Evolutionary conservation across 176 grass and related monocot species (phyloP), one percentile per base, ranked within the genome.

Genomic region (Musa schizocarpa): DNA sequence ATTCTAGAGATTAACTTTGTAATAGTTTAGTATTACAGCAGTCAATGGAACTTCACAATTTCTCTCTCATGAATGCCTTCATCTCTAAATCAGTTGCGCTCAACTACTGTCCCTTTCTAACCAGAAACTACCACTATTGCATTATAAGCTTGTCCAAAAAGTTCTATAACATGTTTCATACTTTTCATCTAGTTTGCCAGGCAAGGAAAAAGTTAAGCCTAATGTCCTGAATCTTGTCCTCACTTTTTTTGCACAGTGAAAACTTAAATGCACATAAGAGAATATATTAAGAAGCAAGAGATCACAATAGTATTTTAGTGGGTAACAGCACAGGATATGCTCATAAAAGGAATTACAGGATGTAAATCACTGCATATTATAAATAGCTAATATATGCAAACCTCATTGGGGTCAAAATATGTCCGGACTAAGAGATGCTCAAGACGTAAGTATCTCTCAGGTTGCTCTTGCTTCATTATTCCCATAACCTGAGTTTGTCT

Each of bases 391-490:
- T 8, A 8, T 13, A 56, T 56, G 12, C 52, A 69, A 65, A 99
- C 95, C 90, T 99, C 95, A 75, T 89, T 93, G 9, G 88, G 82
- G 54, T 99, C 95, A 57, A 94, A 99, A 76, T 99, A 99, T 58
- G 95, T 94, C 3, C 85, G 88, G 54, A 93, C 95, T 76, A 94
- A 82, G 76, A 99, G 88, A 77, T 99, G 95, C 81, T 99, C 95
- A 23, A 94, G 90, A 75, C 90, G 85, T 43, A 99, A 82, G 80
- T 99, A 99, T 53, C 90, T 89, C 75, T 99, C 90, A 1, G 95
- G 95, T 78, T 99, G 90, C 81, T 94, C 95, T 89, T 99, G 95
- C 78, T 99, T 94, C 95, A 99, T 99, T 19, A 99, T 75, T 24
- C 95, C 95, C 95, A 99, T 99, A 57, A 92, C 95, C 73, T 94